phyloP scores from a whole-genome alignment of 1,284 basidiomycete genomes.

The Schizophyllum commune region DNA sequence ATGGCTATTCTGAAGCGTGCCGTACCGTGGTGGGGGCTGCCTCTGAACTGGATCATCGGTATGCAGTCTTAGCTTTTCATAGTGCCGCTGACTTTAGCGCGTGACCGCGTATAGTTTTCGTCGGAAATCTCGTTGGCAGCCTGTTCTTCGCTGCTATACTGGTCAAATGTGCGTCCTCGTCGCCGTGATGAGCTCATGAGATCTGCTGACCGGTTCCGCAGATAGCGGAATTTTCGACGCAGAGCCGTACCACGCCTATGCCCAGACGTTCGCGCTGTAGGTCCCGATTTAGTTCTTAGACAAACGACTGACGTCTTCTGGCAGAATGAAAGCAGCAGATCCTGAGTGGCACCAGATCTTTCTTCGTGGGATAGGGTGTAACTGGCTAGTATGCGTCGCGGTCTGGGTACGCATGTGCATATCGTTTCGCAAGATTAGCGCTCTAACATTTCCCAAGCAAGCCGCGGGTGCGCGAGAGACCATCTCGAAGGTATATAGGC shows the following conservation, averaged over 20 bases:
- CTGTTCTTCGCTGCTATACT: conserved; percentile 66
- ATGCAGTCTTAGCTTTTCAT: conserved; percentile 11
- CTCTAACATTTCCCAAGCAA: conserved; percentile 43
- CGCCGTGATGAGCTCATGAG: background rate
- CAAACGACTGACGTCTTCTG: conserved; percentile 3
- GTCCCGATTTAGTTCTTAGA: conserved; percentile 13
- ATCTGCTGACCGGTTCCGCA: conserved; percentile 18
- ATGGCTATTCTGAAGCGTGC: conserved; percentile 57
- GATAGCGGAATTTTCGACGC: conserved; percentile 50
- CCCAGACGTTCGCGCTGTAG: conserved; percentile 47
- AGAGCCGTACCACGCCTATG: conserved; percentile 49
- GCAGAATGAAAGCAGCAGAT: conserved; percentile 52
- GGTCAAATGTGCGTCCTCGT: conserved; percentile 44
- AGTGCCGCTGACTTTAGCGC: background rate
- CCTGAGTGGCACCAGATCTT: conserved; percentile 72
- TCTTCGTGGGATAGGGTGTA: conserved; percentile 70
- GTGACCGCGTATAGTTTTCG: conserved; percentile 37
- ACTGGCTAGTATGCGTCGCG: conserved; percentile 73
- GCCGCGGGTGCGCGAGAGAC: conserved; percentile 66
- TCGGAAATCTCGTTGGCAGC: conserved; percentile 66
- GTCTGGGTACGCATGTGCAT: conserved; percentile 50
- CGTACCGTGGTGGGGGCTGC: conserved; percentile 62
- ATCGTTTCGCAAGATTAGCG: background rate
- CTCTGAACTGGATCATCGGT: conserved; percentile 65
- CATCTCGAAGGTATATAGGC: conserved; percentile 48